These are phyloP conservation scores for Ogataea degrootiae DNA, from an alignment of 805 yeast species.

Conservation along the genomic window DNA sequence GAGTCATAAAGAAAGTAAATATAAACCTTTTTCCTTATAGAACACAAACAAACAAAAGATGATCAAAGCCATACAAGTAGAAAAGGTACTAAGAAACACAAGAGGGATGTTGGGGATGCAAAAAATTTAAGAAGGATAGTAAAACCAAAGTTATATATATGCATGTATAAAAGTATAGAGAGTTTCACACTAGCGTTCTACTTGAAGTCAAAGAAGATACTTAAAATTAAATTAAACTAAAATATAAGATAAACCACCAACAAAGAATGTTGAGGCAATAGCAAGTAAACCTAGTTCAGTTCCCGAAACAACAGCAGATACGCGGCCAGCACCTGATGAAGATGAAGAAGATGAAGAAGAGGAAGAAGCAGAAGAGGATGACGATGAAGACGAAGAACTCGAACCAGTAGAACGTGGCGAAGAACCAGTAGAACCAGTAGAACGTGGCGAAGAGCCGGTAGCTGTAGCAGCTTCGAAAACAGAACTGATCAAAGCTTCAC, in stretches of 20 bases:
- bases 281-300: slow-evolving; percentile 31
- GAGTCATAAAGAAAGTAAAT: no score
- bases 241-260: slow-evolving; percentile 41
- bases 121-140: no score
- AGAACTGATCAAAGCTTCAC: slow-evolving; percentile 43
- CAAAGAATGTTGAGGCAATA: slow-evolving; percentile 33
- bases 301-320: slow-evolving; percentile 12
- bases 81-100: no score
- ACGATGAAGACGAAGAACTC: slow-evolving; percentile 17
- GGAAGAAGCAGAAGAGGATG: slow-evolving; percentile 20
- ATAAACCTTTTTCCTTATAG: no score
- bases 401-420: slow-evolving; percentile 19
- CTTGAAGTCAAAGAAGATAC: neutral
- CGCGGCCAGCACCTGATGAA: slow-evolving; percentile 27
- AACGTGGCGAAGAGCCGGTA: slow-evolving; percentile 17
- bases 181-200: neutral
- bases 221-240: slow-evolving; percentile 12
- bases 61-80: no score
- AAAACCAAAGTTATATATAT: no score
- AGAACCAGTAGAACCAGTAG: slow-evolving; percentile 13
- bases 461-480: slow-evolving; percentile 40
- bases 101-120: no score
- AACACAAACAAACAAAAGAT: no score
- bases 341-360: slow-evolving; percentile 23
- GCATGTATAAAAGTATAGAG: neutral